Percentiles rank a stretch among this genome's conserved stretches.
These are phyloP conservation scores for Phytophthora pini DNA, from an alignment of 352 stramenopile species.

Conservation along the genomic window DNA sequence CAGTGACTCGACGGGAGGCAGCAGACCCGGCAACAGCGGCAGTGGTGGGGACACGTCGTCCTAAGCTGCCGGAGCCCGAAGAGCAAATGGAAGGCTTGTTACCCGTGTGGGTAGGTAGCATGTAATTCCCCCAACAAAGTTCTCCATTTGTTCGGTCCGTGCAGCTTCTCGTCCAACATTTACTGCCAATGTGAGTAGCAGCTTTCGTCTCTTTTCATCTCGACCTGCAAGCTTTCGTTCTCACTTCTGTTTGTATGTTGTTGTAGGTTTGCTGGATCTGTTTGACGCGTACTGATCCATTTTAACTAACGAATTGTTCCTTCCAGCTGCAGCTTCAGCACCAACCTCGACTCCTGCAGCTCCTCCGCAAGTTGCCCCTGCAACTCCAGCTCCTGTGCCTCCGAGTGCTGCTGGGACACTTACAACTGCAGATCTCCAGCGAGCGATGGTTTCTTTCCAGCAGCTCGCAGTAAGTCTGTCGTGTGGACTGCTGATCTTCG, in stretches of 20 bases:
- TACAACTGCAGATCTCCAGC: conserved; percentile 85
- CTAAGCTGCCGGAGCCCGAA: conserved; percentile 29
- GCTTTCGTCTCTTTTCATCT: conserved; percentile 1
- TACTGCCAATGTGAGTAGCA: conserved; percentile 32
- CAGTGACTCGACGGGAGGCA: conserved; percentile 34
- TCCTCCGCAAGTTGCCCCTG: conserved; percentile 7
- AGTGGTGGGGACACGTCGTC: conserved; percentile 52
- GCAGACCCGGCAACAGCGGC: conserved; percentile 42
- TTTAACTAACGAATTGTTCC: conserved; percentile 4
- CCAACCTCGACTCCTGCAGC: conserved; percentile 12
- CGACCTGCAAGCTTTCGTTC: conserved; percentile 5
- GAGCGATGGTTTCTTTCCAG: conserved; percentile 86
- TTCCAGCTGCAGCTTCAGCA: conserved; percentile 10
- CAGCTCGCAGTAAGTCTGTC: conserved; percentile 48
- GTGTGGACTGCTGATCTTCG: not conserved
- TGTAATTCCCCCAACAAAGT: conserved; percentile 46
- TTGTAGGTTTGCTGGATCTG: conserved; percentile 28
- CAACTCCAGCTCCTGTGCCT: conserved; percentile 19
- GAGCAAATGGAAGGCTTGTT: conserved; percentile 28
- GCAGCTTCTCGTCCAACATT: conserved; percentile 18
- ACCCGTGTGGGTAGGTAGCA: conserved; percentile 45
- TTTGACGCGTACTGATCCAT: conserved; percentile 1
- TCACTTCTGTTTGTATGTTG: conserved; percentile 29
- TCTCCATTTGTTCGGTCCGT: conserved; percentile 31
- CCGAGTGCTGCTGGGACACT: conserved; percentile 40